Evolutionary conservation across 1,139 yeast genomes (phyloP).

Genomic region (Yamadazyma dendronema): DNA sequence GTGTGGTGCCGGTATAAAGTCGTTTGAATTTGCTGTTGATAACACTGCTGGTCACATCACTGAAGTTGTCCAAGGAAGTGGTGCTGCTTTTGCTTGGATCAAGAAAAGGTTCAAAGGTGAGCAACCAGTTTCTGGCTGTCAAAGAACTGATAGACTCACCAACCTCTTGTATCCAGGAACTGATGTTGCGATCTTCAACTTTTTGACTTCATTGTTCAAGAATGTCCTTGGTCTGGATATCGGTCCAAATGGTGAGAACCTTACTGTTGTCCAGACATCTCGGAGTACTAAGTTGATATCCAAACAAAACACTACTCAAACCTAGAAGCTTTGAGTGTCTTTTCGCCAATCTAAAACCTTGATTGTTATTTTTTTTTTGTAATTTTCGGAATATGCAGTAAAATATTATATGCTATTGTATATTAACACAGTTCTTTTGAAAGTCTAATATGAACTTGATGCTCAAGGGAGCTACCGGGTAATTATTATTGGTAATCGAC

Average conservation of each 20-base stretch:
- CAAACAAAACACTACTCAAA: constrained; percentile 7
- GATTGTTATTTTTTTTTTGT: too few relatives aligned
- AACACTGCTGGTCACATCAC: constrained; percentile 26
- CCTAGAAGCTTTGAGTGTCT: neutral
- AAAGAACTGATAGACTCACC: constrained; percentile 18
- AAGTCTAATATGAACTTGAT: too few relatives aligned
- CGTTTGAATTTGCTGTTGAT: constrained; percentile 28
- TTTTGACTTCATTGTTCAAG: constrained; percentile 10
- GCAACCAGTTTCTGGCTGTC: constrained; percentile 28
- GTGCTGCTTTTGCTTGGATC: constrained; percentile 32
- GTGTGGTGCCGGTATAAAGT: constrained; percentile 31
- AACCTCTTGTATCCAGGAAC: constrained; percentile 27
- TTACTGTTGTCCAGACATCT: constrained; percentile 3
- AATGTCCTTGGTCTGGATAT: constrained; percentile 13
- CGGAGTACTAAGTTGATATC: constrained; percentile 6
- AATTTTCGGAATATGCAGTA: too few relatives aligned
- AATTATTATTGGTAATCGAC: constrained; percentile 18
- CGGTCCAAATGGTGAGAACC: constrained; percentile 19
- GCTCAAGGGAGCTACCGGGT: too few relatives aligned
- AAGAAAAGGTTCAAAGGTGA: constrained; percentile 20
- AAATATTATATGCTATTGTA: too few relatives aligned
- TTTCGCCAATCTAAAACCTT: too few relatives aligned
- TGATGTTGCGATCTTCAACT: constrained; percentile 1
- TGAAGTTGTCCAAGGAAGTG: constrained; percentile 26
- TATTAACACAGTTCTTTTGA: too few relatives aligned